These are phyloP conservation scores for Calophaca sinica DNA, from an alignment of 306 rosid species.

Conservation along the genomic window DNA sequence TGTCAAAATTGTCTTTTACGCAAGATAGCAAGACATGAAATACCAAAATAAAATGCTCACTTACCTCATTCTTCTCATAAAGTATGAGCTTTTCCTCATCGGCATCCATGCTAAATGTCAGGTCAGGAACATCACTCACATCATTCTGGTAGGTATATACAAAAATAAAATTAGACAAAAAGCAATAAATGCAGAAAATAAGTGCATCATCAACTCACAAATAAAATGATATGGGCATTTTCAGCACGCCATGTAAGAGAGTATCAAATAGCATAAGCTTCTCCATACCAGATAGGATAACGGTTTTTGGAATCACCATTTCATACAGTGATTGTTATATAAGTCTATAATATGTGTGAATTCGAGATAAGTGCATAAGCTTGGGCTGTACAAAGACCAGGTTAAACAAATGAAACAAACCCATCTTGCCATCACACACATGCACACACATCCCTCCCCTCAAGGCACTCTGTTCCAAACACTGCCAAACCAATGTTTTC, in stretches of 20 bases:
- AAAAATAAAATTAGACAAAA: slow-evolving; percentile 28
- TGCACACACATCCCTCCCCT: neutral
- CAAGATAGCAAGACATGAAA: neutral
- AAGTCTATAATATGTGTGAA: neutral
- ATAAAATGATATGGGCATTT: slow-evolving; percentile 22
- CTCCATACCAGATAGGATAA: slow-evolving; percentile 4
- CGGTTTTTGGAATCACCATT: neutral
- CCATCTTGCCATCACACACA: slow-evolving; percentile 8
- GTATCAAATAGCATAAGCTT: neutral
- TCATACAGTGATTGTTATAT: neutral
- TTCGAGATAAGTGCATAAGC: slow-evolving; percentile 7
- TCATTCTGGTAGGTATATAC: slow-evolving; percentile 65
- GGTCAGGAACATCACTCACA: slow-evolving; percentile 89
- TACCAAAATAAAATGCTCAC: slow-evolving; percentile 31
- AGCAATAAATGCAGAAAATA: slow-evolving; percentile 24
- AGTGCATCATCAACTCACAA: slow-evolving; percentile 29
- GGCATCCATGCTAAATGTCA: slow-evolving; percentile 98
- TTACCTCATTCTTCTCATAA: slow-evolving; percentile 91
- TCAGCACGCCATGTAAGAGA: slow-evolving; percentile 9
- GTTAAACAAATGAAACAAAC: slow-evolving; percentile 23
- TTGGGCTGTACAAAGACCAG: neutral
- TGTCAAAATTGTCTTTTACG: neutral
- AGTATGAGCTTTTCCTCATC: slow-evolving; percentile 98
- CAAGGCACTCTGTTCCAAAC: neutral
- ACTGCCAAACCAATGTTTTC: neutral